Evolutionary conservation across 768 basidiomycete genomes (phyloP).

Genomic region (Thelephora ganbajun): DNA sequence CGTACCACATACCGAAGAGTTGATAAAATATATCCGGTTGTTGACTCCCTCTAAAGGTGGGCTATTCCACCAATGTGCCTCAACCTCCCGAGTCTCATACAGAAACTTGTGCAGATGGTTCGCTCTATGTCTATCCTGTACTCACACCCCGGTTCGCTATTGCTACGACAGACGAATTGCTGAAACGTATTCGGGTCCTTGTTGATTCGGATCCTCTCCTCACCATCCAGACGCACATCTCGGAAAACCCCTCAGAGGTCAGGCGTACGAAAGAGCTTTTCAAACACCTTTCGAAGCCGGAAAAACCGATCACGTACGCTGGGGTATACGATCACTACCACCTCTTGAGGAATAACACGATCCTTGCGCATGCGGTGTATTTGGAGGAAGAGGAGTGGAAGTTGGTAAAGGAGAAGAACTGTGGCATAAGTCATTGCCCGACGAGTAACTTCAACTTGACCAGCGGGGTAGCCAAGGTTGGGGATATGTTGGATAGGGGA

Average conservation of each 20-base stretch:
- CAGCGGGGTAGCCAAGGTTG: constrained; percentile 75
- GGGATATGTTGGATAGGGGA: constrained; percentile 64
- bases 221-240: constrained; percentile 85
- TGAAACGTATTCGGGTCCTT: constrained; percentile 45
- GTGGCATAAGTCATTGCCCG: constrained; percentile 88
- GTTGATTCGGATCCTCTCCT: constrained; percentile 45
- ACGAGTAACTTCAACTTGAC: constrained; percentile 86
- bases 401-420: constrained; percentile 46
- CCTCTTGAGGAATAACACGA: constrained; percentile 65
- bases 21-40: constrained; percentile 58
- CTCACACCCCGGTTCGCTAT: constrained; percentile 96
- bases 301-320: constrained; percentile 41
- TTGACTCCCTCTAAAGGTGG: constrained; percentile 20
- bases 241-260: constrained; percentile 72
- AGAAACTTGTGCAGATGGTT: constrained; percentile 6
- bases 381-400: constrained; percentile 60
- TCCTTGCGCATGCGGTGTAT: constrained; percentile 82
- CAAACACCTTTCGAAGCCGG: constrained; percentile 20
- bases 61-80: too few species aligned
- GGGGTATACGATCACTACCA: constrained; percentile 70
- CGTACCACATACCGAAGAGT: constrained; percentile 40
- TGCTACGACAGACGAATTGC: constrained; percentile 63
- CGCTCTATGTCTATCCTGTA: constrained; percentile 72
- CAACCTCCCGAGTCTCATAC: constrained; percentile 8
- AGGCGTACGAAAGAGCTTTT: constrained; percentile 52